Percentiles rank a stretch among this genome's conserved stretches.
Evolutionary conservation across 768 basidiomycete species (phyloP).

Genomic region (Pulveroboletus sp.): DNA sequence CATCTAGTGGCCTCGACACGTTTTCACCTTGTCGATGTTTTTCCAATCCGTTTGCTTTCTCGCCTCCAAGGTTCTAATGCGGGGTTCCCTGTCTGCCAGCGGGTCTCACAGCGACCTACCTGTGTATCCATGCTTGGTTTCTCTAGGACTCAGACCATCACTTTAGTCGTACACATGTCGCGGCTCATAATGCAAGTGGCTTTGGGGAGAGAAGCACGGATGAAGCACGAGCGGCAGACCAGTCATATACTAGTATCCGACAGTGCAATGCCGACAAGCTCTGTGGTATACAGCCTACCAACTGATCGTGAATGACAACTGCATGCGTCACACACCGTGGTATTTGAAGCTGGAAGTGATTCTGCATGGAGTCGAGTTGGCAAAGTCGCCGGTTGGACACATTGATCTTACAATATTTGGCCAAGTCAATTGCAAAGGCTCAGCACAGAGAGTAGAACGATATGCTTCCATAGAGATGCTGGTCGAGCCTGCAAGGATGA

Average conservation of each 20-base stretch:
- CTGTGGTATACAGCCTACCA: no score
- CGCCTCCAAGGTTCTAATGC: neutral
- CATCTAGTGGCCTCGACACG: neutral
- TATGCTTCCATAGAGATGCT: no score
- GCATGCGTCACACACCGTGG: neutral
- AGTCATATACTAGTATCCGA: no score
- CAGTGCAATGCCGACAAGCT: no score
- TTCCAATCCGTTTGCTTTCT: neutral
- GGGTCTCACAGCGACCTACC: neutral
- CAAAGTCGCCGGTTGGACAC: no score
- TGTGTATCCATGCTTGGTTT: neutral
- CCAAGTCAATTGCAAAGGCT: no score
- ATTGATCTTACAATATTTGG: no score
- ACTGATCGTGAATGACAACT: neutral
- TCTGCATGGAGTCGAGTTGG: neutral
- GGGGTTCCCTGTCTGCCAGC: no score
- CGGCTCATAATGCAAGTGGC: neutral
- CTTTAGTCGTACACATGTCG: neutral
- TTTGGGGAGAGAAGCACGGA: neutral
- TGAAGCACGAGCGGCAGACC: no score
- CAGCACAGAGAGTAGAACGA: no score
- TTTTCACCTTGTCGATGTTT: neutral
- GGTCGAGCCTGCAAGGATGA: no score
- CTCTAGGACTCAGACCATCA: neutral
- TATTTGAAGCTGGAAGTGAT: conserved; percentile 9